Base-by-base conservation (phyloP, 108 stramenopile species). In the Discostella stelligeroides region DNA sequence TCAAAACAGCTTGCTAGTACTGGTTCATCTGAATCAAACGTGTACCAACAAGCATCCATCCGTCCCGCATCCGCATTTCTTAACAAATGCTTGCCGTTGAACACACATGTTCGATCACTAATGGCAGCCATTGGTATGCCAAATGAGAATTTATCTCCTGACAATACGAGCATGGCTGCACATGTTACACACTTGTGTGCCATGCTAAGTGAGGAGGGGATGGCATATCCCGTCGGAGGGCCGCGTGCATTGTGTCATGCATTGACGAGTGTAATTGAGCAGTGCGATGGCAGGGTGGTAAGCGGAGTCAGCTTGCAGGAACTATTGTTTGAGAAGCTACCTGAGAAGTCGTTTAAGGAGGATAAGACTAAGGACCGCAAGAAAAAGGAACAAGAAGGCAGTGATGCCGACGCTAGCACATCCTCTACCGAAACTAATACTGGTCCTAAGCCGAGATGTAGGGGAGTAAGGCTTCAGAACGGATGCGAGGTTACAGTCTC, bases 211-310 rank as follows among this genome's bases (percentile, higher is more conserved):
- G 85, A 80, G 38, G 92, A 93, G 76, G 95, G 92, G 11, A 73
- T 92, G 79, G 60, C 85, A 38, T 93, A 96, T 63, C 95, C 95
- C 7, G 78, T 96, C 39, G 95, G 95, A 38, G 95, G 95, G 30
- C 89, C 89, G 38, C 48, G 92, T 43, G 89, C 90, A 10, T 45
- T 96, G 47, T 88, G 91, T 62, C 86, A 90, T 68, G 95, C 95
- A 7, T 66, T 96, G 46, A 75, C 83, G 42, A 88, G 77, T 39
- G 85, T 86, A 4, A 85, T 96, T 47, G 89, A 90, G 68, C 86
- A 90, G 55, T 85, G 67, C 59, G 94, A 90, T 28, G 94, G 94
- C 17, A 70, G 74, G 38, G 83, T 95, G 11, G 48, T 92, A 28
- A 82, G 87, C 1, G 79, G 79, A 27, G 83, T 88, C 6, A 68